Evolutionary conservation across 2,329 filamentous ascomycete genomes (phyloP), one percentile per base, ranked within the genome.

Genomic region (Cadophora malorum): DNA sequence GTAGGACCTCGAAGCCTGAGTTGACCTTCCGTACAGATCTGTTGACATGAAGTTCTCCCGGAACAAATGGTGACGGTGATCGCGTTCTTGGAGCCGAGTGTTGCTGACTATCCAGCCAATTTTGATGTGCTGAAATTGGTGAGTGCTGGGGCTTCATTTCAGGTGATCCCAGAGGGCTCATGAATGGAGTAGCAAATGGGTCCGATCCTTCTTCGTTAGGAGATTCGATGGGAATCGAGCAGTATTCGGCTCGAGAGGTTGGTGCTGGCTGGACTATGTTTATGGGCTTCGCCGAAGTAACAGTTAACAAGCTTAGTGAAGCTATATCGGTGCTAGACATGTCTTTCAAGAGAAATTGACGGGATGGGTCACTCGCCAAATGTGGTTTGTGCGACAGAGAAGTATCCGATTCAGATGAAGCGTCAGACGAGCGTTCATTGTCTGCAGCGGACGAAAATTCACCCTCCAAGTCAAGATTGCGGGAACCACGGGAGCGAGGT

Each of bases 1-100:
- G 79, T 10, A 81, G 69, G 10, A 82, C 72, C 67, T 81, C 79
- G 50, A 81, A 81, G 0, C 77, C 78, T 5, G 77, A 73, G 70
- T 82, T 81, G 28, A 80, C 78, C 60, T 76, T 78, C n/a, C 80
- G 74, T 5, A 76, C 68, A 16, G 69, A 67, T 16, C 76, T 77
- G 68, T 81, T 81, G 55, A 75, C 66, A 65, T 80, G 77, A 64
- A 79, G 72, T 52, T 79, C 78, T 12, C 78, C 78, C 0, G 78
- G 76, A 5, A 79, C 76, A 61, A 80, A 80, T 0, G 78, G 77
- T n/a, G 78, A 76, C n/a, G 62, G 38, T 33, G 50, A 55, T 19
- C 33, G 21, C 21, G 49, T 64, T 19, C 6, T 23, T 25, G 50
- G 12, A 10, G 33, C 23, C 21, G 62, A 35, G 7, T 41, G 33